phyloP scores from a whole-genome alignment of 2,329 filamentous ascomycete genomes.

The Exophiala calicioides region DNA sequence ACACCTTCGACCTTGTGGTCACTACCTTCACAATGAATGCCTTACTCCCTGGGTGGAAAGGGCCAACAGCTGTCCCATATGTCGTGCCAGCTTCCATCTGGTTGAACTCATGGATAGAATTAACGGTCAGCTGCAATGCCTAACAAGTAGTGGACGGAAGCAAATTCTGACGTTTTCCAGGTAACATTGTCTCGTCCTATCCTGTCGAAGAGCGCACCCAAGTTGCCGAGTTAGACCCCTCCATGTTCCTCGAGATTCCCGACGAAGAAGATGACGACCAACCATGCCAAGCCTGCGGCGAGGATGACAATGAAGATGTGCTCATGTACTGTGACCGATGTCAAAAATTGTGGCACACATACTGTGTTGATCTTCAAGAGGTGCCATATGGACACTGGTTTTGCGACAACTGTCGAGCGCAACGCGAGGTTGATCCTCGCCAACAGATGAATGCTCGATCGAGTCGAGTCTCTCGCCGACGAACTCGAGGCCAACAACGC shows the following conservation, averaged over 20 bases:
- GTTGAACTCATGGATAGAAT: conserved; percentile 80
- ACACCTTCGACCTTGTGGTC: conserved; percentile 74
- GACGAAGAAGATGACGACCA: conserved; percentile 65
- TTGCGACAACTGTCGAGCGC: conserved; percentile 74
- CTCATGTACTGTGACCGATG: conserved; percentile 90
- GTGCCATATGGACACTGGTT: conserved; percentile 83
- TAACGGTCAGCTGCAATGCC: conserved; percentile 64
- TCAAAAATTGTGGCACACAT: conserved; percentile 84
- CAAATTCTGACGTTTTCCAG: conserved; percentile 38
- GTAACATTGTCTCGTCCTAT: conserved; percentile 60
- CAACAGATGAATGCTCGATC: conserved; percentile 37
- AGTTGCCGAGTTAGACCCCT: conserved; percentile 83
- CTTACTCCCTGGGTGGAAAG: conserved; percentile 93
- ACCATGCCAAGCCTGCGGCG: conserved; percentile 83
- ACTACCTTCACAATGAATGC: conserved; percentile 90
- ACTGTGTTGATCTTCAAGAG: conserved; percentile 79
- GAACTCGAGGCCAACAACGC: conserved; percentile 49
- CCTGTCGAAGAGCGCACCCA: conserved; percentile 60
- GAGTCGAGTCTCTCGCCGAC: conserved; percentile 48
- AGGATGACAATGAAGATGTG: conserved; percentile 76
- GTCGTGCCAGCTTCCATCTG: conserved; percentile 84
- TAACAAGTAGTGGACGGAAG: background rate
- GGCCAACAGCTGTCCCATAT: conserved; percentile 97
- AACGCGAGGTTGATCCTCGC: conserved; percentile 44
- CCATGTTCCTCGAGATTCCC: conserved; percentile 68